Evolutionary conservation across 192 early-diverging fungal genomes (phyloP).

Genomic region (Blastocladiella britannica): DNA sequence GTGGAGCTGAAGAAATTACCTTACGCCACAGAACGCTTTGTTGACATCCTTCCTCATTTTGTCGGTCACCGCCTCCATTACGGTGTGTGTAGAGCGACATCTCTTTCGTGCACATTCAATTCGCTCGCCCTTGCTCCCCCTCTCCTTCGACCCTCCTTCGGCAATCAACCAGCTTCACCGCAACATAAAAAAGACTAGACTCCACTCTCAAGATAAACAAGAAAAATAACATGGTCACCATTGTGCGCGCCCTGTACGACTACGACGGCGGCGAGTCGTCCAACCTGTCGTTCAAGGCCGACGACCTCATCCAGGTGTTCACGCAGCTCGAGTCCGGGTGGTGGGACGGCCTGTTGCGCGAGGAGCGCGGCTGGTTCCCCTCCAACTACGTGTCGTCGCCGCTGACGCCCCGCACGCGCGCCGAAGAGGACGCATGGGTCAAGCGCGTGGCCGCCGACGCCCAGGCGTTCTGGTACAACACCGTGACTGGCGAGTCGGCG

Average conservation of each 20-base stretch:
- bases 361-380: constrained; percentile 73
- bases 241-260: constrained; percentile 63
- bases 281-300: constrained; percentile 59
- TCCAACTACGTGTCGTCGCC: constrained; percentile 62
- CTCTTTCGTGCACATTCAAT: no score
- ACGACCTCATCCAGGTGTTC: constrained; percentile 76
- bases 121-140: no score
- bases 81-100: no score
- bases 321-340: constrained; percentile 78
- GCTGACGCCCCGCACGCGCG: constrained; percentile 7
- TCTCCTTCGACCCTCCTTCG: no score
- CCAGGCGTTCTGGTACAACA: constrained; percentile 16
- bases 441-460: constrained; percentile 13
- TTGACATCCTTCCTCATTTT: no score
- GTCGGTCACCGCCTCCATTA: no score
- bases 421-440: constrained; percentile 26
- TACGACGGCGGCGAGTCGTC: constrained; percentile 59
- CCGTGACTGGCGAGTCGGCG: constrained; percentile 13
- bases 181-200: no score
- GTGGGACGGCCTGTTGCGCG: constrained; percentile 83
- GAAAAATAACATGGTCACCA: background rate
- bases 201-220: no score
- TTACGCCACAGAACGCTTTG: no score
- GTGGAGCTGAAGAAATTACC: no score
- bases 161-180: no score